phyloP scores from a whole-genome alignment of 139 green algal species.

The Ettlia oleoabundans region DNA sequence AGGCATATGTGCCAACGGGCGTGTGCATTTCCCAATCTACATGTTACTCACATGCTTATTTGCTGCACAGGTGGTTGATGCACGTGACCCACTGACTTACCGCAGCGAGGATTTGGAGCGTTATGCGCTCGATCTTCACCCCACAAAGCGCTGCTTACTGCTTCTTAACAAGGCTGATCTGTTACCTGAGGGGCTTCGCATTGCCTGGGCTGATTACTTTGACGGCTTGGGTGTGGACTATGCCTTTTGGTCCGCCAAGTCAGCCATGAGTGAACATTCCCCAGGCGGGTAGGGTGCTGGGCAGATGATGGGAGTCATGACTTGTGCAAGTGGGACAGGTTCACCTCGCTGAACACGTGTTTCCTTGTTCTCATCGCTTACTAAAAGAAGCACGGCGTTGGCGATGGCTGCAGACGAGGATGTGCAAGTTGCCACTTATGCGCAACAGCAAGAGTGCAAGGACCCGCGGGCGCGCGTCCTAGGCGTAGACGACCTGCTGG shows the following conservation, averaged over 20 bases:
- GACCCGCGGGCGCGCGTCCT: slow-evolving; percentile 54
- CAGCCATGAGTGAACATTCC: slow-evolving; percentile 52
- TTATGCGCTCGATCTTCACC: slow-evolving; percentile 75
- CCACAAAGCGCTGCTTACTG: slow-evolving; percentile 79
- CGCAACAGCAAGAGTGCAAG: neutral
- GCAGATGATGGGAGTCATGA: neutral
- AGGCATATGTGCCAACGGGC: too few relatives aligned
- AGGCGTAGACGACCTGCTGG: slow-evolving; percentile 57
- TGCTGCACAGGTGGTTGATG: slow-evolving; percentile 88
- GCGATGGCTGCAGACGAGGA: slow-evolving; percentile 5
- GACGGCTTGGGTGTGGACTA: slow-evolving; percentile 69
- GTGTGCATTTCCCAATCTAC: neutral
- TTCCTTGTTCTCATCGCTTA: too few relatives aligned
- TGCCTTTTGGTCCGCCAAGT: slow-evolving; percentile 84
- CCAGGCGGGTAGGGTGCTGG: neutral
- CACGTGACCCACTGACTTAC: slow-evolving; percentile 95
- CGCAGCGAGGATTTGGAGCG: slow-evolving; percentile 81
- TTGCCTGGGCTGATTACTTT: slow-evolving; percentile 91
- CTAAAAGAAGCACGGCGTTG: too few relatives aligned
- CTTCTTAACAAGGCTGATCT: slow-evolving; percentile 99
- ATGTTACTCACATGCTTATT: slow-evolving; percentile 11
- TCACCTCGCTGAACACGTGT: too few relatives aligned
- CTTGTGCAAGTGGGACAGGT: neutral
- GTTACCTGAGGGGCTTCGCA: slow-evolving; percentile 69
- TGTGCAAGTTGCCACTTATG: neutral